phyloP scores from a whole-genome alignment of 257 asterid genomes.

The Solanum clarkiae region DNA sequence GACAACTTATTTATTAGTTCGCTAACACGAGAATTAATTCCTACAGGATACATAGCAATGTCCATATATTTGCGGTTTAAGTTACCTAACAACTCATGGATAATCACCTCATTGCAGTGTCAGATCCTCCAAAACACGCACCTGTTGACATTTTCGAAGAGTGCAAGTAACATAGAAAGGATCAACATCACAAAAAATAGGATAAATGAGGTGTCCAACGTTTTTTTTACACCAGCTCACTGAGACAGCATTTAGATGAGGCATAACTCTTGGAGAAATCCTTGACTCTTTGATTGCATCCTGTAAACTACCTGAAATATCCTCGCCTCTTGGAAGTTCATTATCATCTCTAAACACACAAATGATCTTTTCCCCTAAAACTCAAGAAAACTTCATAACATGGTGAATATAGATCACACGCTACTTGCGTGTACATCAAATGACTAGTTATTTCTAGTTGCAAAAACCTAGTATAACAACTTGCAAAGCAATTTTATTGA shows the following conservation, averaged over 20 bases:
- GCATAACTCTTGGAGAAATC: not conserved
- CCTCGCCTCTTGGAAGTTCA: not conserved
- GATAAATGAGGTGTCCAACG: not conserved
- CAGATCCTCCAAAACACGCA: no score
- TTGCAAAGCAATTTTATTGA: no score
- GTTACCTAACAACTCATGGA: not conserved
- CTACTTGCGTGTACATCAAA: no score
- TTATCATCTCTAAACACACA: not conserved
- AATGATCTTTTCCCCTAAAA: not conserved
- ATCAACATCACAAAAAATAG: not conserved
- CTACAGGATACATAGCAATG: not conserved
- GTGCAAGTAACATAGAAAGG: no score
- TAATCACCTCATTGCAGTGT: not conserved
- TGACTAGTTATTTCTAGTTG: no score
- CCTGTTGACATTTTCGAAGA: no score
- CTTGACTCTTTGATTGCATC: not conserved
- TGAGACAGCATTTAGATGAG: not conserved
- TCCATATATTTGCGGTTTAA: not conserved
- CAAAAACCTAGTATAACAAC: no score
- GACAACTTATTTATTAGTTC: not conserved
- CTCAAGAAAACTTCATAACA: not conserved
- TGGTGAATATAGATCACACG: not conserved
- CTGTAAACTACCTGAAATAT: not conserved
- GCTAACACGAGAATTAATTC: not conserved
- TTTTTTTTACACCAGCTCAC: not conserved